Percentiles rank a stretch among this genome's conserved stretches.
Evolutionary conservation across 2,329 filamentous ascomycete species (phyloP).

Genomic region (Colletotrichum echinochloae): DNA sequence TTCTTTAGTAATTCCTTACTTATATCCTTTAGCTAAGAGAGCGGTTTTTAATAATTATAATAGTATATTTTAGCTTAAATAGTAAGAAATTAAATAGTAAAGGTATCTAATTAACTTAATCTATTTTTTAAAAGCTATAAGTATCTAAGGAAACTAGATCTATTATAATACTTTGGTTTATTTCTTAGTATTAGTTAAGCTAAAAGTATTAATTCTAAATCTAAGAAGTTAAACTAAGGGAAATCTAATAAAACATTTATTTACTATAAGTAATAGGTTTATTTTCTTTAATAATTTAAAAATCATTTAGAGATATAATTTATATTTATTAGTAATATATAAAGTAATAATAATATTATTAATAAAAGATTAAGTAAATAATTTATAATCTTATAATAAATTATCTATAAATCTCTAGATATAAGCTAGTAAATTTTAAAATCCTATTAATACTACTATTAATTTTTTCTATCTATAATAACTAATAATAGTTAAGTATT

Average conservation of each 20-base stretch:
- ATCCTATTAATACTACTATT: background rate
- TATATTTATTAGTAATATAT: no score
- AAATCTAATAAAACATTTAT: background rate
- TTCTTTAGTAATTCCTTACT: background rate
- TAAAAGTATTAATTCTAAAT: background rate
- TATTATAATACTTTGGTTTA: background rate
- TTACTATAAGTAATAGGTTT: no score
- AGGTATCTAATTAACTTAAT: background rate
- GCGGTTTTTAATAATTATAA: background rate
- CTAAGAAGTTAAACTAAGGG: no score
- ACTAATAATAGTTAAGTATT: background rate
- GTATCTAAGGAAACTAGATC: background rate
- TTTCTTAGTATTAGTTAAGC: background rate
- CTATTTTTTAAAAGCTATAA: background rate
- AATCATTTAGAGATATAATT: no score
- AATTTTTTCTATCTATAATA: background rate
- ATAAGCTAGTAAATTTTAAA: background rate
- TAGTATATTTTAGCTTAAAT: background rate
- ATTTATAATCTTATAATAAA: no score
- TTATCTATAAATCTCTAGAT: no score
- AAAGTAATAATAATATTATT: no score
- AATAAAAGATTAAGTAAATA: no score
- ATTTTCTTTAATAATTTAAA: no score
- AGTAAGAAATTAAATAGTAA: background rate
- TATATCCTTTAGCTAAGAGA: background rate